phyloP scores from a whole-genome alignment of 176 grass and related monocot species.

The Phyllostachys edulis region DNA sequence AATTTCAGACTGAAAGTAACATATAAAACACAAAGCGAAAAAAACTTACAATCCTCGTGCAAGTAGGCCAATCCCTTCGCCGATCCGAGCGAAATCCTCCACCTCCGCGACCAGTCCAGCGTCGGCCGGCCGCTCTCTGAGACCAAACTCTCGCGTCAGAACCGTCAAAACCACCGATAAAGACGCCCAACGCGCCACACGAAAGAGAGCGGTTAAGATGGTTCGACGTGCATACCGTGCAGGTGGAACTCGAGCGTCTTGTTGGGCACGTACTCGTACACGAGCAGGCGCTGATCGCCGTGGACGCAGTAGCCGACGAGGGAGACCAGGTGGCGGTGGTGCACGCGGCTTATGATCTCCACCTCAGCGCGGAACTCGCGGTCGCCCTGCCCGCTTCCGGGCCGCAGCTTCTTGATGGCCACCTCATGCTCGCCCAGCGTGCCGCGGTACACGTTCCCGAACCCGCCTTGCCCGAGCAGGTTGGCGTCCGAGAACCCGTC shows the following conservation, averaged over 20 bases:
- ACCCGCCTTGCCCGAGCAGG: constrained; percentile 83
- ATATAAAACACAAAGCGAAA: background rate
- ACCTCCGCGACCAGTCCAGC: constrained; percentile 66
- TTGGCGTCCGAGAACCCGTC: constrained; percentile 66
- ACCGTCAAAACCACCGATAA: background rate
- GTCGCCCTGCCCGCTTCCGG: constrained; percentile 72
- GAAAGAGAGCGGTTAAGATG: background rate
- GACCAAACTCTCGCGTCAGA: background rate
- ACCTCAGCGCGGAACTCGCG: constrained; percentile 93
- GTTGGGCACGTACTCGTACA: constrained; percentile 89
- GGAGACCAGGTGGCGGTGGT: constrained; percentile 87
- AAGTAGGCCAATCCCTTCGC: constrained; percentile 83
- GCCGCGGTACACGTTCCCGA: constrained; percentile 81
- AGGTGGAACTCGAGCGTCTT: constrained; percentile 88
- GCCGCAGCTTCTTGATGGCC: constrained; percentile 77
- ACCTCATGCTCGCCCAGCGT: constrained; percentile 46
- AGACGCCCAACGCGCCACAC: background rate
- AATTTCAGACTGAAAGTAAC: background rate
- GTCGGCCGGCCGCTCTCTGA: constrained; percentile 43
- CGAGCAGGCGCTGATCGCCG: constrained; percentile 66
- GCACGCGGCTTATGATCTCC: constrained; percentile 81
- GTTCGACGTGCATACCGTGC: constrained; percentile 40
- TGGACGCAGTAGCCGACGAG: constrained; percentile 76
- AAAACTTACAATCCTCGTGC: constrained; percentile 83
- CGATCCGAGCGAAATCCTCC: constrained; percentile 72